A percentile compares a stretch with the other conserved stretches of the same genome.
Conservation (phyloP, 2,329 filamentous ascomycete genomes). For the Neopestalotiopsis sp. region DNA sequence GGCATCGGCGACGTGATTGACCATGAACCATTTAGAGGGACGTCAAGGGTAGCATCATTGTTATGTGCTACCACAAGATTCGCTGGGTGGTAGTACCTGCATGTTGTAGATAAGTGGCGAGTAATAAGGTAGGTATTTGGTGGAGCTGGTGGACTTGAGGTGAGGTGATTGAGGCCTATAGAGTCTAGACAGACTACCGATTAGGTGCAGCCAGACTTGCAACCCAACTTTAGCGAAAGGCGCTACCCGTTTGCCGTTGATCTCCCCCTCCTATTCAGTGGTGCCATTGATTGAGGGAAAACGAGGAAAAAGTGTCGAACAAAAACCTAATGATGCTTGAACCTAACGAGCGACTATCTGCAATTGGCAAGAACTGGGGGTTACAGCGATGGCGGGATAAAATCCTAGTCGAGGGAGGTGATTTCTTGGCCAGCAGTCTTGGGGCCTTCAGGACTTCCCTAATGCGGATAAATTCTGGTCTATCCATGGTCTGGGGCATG, state of each 20-base stretch:
- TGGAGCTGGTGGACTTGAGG: too few species aligned
- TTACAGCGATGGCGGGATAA: constrained; percentile 4
- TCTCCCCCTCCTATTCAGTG: too few species aligned
- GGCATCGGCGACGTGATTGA: neutral
- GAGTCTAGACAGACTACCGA: too few species aligned
- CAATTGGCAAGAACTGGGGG: neutral
- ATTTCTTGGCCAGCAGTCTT: neutral
- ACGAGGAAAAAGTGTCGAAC: neutral
- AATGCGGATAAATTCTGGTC: constrained; percentile 1
- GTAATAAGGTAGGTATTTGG: neutral
- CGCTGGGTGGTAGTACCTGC: neutral
- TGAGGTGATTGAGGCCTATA: too few species aligned
- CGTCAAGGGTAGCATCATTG: neutral
- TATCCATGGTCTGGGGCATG: neutral
- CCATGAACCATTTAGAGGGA: neutral
- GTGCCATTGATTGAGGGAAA: too few species aligned
- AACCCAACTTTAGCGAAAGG: too few species aligned
- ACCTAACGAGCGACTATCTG: neutral
- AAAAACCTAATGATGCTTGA: neutral
- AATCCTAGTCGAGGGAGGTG: constrained; percentile 14
- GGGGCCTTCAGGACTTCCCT: constrained; percentile 4
- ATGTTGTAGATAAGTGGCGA: neutral
- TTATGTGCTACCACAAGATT: neutral
- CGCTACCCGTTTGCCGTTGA: too few species aligned
- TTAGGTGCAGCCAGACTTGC: too few species aligned